Base-by-base conservation (phyloP, 257 asterid genomes). In the Ilex aquifolium region DNA sequence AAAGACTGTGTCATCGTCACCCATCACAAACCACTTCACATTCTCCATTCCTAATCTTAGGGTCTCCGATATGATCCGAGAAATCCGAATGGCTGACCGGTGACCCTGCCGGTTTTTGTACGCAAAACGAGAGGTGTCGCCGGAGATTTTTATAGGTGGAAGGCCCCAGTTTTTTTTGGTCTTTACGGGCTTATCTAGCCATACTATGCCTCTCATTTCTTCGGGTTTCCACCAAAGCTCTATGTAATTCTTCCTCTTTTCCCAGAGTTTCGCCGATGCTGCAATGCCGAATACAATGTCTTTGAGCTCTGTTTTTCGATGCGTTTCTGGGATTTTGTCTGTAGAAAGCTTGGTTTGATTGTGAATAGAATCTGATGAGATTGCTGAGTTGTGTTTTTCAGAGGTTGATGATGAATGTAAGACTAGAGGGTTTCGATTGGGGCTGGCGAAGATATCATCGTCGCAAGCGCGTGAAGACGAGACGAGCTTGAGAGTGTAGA, bases 11-110 rank as follows among this genome's bases (percentile, higher is more conserved):
- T 90, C 97, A 50, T 90, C 97, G 55, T 90, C 97, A 48, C 95
- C 97, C 97, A 90, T 87, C 60, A 90, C 97, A 21, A 90, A 75
- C 97, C 95, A 90, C 84, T 92, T 76, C 64, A 82, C 92, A 3
- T 82, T 68, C 56, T 65, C 80, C 83, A 68, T 73, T 16, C 69
- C 89, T 55, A 82, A 56, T 74, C 84, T 78, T 54, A 84, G 27
- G 0, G 95, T 90, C 77, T 87, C 96, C 11, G 97, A 87, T 4
- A 87, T 88, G 49, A 90, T 83, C 71, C 95, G 57, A 11, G 96
- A 90, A 15, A 90, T 85, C 72, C 97, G 76, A 56, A 90, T 76
- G 0, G 97, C 97, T 0, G 97, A 85, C 27, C 90, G 84, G 65
- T 83, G 88, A 9, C 97, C 97, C 62, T 81, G 82, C 64, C 60